Evolutionary conservation across 2,329 filamentous ascomycete species (phyloP).

Genomic region (Didymella exigua): DNA sequence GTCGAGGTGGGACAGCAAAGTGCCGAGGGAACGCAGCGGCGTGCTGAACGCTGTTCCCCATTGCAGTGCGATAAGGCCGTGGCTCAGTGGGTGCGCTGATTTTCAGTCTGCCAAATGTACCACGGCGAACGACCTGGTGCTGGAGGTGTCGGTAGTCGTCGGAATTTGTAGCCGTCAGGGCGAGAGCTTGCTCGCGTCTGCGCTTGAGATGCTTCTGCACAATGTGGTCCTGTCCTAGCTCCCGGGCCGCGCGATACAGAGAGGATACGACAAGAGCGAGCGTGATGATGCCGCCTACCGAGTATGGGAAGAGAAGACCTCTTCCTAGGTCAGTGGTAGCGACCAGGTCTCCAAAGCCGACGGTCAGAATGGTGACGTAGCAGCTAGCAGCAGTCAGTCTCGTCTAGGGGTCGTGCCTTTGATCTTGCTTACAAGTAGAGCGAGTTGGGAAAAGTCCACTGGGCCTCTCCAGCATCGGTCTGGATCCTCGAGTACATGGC

Average conservation of each 20-base stretch:
- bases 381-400: constrained; percentile 23
- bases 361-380: constrained; percentile 50
- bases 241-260: constrained; percentile 69
- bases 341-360: constrained; percentile 60
- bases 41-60: constrained; percentile 23
- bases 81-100: constrained; percentile 38
- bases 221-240: constrained; percentile 67
- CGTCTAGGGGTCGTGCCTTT: fast-evolving
- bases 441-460: constrained; percentile 77
- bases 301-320: constrained; percentile 80
- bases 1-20: constrained; percentile 14
- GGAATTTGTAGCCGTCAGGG: constrained; percentile 60
- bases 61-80: constrained; percentile 28
- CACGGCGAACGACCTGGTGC: constrained; percentile 30
- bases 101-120: constrained; percentile 17
- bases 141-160: constrained; percentile 53
- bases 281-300: constrained; percentile 81
- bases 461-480: constrained; percentile 44
- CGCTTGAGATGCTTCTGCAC: constrained; percentile 64
- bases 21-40: constrained; percentile 2
- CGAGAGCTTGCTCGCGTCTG: constrained; percentile 60
- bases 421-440: constrained; percentile 7
- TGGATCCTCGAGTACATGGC: constrained; percentile 76
- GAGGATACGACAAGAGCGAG: constrained; percentile 82
- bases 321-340: constrained; percentile 63